Base-by-base conservation (phyloP, 2,329 filamentous ascomycete species). In the Aureobasidium sp. region DNA sequence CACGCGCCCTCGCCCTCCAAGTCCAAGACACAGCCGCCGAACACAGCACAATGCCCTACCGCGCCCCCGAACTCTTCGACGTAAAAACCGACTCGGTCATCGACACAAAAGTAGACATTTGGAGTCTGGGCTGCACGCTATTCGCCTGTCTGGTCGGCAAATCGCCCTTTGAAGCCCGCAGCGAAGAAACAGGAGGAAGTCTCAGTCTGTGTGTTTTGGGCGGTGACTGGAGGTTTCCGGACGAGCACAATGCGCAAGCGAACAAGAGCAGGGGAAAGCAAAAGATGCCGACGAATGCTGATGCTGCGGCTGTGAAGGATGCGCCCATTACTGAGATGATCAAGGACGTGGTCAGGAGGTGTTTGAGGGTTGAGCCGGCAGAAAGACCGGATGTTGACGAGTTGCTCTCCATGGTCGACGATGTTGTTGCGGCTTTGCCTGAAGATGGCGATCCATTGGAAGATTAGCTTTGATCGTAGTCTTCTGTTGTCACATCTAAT, bases 1-100 rank as follows among this genome's bases (percentile, higher is more conserved):
- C 90, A 19, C 87, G 93, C 64, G 95, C 91, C 2, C 82, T 95
- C 60, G 94, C 94, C 48, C 85, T 99, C 52, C 90, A 92, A 59
- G 89, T 96, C 39, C 94, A 97, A 77, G 94, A 99, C 74, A 89
- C 85, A 44, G 94, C 94, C 24, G 94, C 93, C 60, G 94, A 99
- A 74, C 93, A 97, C 79, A 93, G 87, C 66, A 99, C 94, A 44
- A 97, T 99, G 93, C 92, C 94, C 0, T 99, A 99, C 77, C 91
- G 94, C 63, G 94, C 94, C 1, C 94, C 94, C 0, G 94, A 99
- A 76, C 86, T 99, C 64, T 99, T 99, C 75, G 94, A 99, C 74
- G 94, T 97, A 62, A 96, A 96, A 77, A 97, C 91, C 3, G 93
- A 90, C 65, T 87, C 88, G 53, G 85, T 91, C 56, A 88, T 99